Conservation (phyloP, 192 early-diverging fungal genomes). For the Podochytrium sp. region DNA sequence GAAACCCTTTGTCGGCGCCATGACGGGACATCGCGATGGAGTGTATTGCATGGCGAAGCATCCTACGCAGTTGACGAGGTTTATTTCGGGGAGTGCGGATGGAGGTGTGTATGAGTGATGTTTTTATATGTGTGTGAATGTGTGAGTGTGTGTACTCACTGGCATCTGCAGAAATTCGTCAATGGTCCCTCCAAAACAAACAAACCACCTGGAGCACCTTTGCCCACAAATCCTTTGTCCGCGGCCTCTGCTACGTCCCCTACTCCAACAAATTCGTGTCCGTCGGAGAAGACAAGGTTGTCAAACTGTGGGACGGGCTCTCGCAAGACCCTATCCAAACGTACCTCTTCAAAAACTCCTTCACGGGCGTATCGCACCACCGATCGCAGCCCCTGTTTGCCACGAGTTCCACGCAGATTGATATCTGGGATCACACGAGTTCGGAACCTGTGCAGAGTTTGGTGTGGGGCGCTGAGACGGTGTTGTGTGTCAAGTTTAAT, state of each 20-base stretch:
- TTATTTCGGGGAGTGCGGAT: constrained; percentile 92
- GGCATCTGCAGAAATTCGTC: constrained; percentile 69
- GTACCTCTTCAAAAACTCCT: constrained; percentile 77
- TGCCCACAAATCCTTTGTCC: constrained; percentile 84
- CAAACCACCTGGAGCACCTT: constrained; percentile 74
- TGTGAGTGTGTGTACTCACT: not conserved
- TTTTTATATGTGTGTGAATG: not conserved
- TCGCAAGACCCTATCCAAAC: constrained; percentile 59
- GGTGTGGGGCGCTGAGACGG: constrained; percentile 94
- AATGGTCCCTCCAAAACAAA: constrained; percentile 86
- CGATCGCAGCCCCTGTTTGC: constrained; percentile 82
- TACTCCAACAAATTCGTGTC: constrained; percentile 77
- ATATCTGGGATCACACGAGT: constrained; percentile 90
- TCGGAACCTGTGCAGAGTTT: constrained; percentile 79
- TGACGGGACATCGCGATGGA: constrained; percentile 93
- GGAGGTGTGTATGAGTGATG: constrained; percentile 61
- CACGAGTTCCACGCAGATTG: constrained; percentile 82
- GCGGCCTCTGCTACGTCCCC: constrained; percentile 78
- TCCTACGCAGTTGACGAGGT: constrained; percentile 78
- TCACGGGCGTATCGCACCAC: constrained; percentile 91
- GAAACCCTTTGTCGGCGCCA: constrained; percentile 91
- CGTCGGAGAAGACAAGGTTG: constrained; percentile 92
- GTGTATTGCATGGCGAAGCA: constrained; percentile 96
- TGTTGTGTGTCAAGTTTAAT: constrained; percentile 94
- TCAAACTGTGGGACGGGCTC: constrained; percentile 88